These are phyloP conservation scores for Psidium guajava DNA, from an alignment of 345 rosid species.

Conservation along the genomic window DNA sequence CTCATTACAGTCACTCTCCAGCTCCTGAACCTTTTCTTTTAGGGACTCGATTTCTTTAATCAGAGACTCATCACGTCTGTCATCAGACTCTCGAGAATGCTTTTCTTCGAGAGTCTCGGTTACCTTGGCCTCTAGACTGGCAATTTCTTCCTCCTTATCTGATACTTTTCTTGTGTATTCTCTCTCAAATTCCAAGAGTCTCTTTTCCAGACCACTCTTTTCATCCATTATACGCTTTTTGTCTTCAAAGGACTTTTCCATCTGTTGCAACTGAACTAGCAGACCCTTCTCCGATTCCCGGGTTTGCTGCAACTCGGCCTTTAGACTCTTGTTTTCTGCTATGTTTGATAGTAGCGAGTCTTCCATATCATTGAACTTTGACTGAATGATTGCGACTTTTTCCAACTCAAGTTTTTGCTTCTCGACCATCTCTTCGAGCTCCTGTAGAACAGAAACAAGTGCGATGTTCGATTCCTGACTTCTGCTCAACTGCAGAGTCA, in stretches of 20 bases:
- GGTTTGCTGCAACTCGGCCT: slow-evolving; percentile 12
- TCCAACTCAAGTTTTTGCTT: slow-evolving; percentile 39
- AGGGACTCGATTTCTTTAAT: slow-evolving; percentile 26
- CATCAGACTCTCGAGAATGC: slow-evolving; percentile 2
- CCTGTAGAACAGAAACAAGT: slow-evolving; percentile 48
- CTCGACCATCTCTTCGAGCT: slow-evolving; percentile 38
- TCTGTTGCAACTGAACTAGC: slow-evolving; percentile 16
- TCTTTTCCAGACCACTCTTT: not conserved
- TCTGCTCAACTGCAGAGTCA: slow-evolving; percentile 39
- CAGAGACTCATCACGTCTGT: slow-evolving; percentile 1
- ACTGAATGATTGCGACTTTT: slow-evolving; percentile 9
- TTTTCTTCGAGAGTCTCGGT: slow-evolving; percentile 6
- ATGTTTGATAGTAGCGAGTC: slow-evolving; percentile 3
- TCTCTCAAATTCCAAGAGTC: not conserved
- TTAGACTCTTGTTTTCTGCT: slow-evolving; percentile 13
- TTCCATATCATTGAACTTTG: slow-evolving; percentile 19
- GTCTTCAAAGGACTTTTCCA: slow-evolving; percentile 21
- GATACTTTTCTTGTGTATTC: slow-evolving; percentile 13
- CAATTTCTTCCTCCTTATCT: slow-evolving; percentile 25
- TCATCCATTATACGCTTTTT: not conserved
- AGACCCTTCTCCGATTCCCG: slow-evolving; percentile 27
- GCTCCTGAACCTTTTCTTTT: slow-evolving; percentile 34
- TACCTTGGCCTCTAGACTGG: slow-evolving; percentile 18
- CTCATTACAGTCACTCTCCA: slow-evolving; percentile 50
- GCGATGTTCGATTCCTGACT: slow-evolving; percentile 55